A percentile compares a stretch with the other conserved stretches of the same genome.
phyloP scores from a whole-genome alignment of 2,329 filamentous ascomycete genomes.

The Ramularia collo-cygni region DNA sequence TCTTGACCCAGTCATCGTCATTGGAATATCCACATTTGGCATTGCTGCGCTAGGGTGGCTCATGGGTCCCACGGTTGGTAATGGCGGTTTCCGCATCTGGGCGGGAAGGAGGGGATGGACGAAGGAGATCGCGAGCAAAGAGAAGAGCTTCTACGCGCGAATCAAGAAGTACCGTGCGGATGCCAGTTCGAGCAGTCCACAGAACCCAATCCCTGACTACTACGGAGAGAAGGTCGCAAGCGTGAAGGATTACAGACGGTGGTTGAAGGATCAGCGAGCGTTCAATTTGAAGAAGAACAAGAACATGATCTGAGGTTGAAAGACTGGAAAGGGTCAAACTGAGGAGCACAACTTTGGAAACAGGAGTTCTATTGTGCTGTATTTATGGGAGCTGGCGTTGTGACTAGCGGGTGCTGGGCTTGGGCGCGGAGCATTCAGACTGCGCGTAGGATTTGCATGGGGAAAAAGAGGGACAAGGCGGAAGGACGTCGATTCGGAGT shows the following conservation, averaged over 20 bases:
- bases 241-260: slow-evolving; percentile 82
- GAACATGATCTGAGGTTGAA: slow-evolving; percentile 48
- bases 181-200: slow-evolving; percentile 77
- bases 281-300: slow-evolving; percentile 83
- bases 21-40: slow-evolving; percentile 71
- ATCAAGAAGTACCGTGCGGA: slow-evolving; percentile 92
- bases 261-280: slow-evolving; percentile 94
- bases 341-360: no score
- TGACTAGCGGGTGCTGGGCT: no score
- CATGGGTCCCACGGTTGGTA: slow-evolving; percentile 74
- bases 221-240: slow-evolving; percentile 98
- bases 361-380: no score
- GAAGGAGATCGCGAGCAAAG: slow-evolving; percentile 75
- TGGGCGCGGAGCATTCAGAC: no score
- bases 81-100: slow-evolving; percentile 67
- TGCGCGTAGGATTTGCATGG: no score
- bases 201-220: slow-evolving; percentile 93
- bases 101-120: slow-evolving; percentile 57
- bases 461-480: no score
- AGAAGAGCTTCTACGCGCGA: slow-evolving; percentile 84
- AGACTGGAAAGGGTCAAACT: not conserved
- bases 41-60: slow-evolving; percentile 83
- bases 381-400: no score
- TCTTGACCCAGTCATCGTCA: slow-evolving; percentile 77
- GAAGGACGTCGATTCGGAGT: no score